Evolutionary conservation across 768 basidiomycete genomes (phyloP).

Genomic region (Pulveroboletus ravenelii): DNA sequence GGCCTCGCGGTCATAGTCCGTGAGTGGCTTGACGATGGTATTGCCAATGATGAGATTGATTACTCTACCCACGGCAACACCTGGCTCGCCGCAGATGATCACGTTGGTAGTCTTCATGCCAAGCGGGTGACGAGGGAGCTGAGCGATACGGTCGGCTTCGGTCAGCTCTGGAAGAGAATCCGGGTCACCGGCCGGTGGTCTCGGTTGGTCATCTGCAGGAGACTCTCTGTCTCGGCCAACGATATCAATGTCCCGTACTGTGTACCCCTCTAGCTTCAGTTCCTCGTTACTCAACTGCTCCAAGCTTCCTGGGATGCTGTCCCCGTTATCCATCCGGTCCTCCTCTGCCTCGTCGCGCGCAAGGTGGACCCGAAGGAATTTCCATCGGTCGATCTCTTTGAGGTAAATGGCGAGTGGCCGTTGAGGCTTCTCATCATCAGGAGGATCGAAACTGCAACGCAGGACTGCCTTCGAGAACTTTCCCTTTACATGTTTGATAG

Average conservation of each 20-base stretch:
- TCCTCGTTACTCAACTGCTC: conserved; percentile 16
- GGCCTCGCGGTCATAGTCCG: conserved; percentile 29
- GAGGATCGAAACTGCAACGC: conserved; percentile 21
- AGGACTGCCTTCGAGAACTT: conserved; percentile 21
- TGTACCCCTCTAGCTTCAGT: conserved; percentile 6
- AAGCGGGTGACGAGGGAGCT: conserved; percentile 16
- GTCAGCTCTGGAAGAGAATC: conserved; percentile 4
- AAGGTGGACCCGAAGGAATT: conserved; percentile 15
- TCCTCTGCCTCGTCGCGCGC: not conserved
- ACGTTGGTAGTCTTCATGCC: conserved; percentile 30
- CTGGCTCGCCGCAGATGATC: conserved; percentile 41
- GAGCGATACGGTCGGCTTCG: conserved; percentile 18
- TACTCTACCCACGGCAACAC: conserved; percentile 27
- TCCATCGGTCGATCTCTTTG: conserved; percentile 6
- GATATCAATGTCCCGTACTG: conserved; percentile 11
- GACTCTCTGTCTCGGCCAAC: conserved; percentile 1
- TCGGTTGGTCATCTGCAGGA: not conserved
- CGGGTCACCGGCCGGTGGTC: not conserved
- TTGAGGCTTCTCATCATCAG: conserved; percentile 3
- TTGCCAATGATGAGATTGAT: conserved; percentile 23
- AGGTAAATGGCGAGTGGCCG: conserved; percentile 25
- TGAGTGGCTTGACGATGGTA: conserved; percentile 19
- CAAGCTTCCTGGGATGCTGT: conserved; percentile 16
- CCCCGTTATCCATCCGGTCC: not conserved
- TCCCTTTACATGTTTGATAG: conserved; percentile 13